Percentiles rank a stretch among this genome's conserved stretches.
Evolutionary conservation across 2,329 filamentous ascomycete species (phyloP).

Genomic region (Cadophora sp.): DNA sequence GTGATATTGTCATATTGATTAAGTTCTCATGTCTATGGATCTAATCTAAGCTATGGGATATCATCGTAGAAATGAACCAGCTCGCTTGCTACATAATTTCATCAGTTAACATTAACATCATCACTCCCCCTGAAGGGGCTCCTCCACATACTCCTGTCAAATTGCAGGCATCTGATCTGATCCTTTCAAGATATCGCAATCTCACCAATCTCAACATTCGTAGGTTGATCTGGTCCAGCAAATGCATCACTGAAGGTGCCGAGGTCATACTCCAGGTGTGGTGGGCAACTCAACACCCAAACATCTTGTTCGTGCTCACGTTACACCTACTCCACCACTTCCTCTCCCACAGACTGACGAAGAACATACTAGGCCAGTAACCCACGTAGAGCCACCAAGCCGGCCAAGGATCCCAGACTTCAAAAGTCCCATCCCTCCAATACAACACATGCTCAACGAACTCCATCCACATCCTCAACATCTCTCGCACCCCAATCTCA

Average conservation of each 20-base stretch:
- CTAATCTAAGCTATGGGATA: conserved; percentile 8
- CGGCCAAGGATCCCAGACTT: conserved; percentile 61
- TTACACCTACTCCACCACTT: conserved; percentile 69
- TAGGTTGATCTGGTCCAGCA: neutral
- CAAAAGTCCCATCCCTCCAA: conserved; percentile 63
- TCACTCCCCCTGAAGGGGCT: neutral
- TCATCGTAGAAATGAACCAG: neutral
- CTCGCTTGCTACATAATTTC: conserved; percentile 10
- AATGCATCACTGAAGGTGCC: neutral
- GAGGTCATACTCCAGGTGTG: neutral
- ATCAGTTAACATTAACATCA: neutral
- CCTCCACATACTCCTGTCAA: neutral
- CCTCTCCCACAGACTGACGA: conserved; percentile 51
- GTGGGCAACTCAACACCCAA: conserved; percentile 42
- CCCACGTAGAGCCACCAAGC: conserved; percentile 63
- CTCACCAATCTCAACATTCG: neutral
- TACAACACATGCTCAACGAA: conserved; percentile 50
- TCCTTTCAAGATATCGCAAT: neutral
- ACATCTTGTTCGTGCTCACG: conserved; percentile 70
- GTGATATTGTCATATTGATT: neutral
- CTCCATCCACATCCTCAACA: conserved; percentile 36
- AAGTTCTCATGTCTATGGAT: conserved; percentile 4
- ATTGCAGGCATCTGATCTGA: neutral
- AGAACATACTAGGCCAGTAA: conserved; percentile 61
- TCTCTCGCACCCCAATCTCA: conserved; percentile 34